phyloP scores from a whole-genome alignment of 495 filamentous ascomycete species.

The Apiosordaria backusii region DNA sequence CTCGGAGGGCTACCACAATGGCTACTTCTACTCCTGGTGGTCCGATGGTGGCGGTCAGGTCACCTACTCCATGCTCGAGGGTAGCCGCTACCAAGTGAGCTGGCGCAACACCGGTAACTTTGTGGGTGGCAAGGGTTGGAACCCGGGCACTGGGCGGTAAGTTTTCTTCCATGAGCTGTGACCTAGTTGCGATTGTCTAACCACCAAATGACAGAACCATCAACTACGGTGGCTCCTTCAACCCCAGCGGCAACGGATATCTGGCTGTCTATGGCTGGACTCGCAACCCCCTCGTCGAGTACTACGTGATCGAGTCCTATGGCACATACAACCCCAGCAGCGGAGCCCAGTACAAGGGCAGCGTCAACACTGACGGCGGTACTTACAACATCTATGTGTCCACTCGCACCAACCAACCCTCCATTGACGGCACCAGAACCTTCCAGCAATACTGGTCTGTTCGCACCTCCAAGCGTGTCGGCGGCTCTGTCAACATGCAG shows the following conservation, averaged over 20 bases:
- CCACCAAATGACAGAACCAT: conserved; percentile 11
- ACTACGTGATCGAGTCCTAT: conserved; percentile 56
- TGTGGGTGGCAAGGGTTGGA: conserved; percentile 60
- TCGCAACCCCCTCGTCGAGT: conserved; percentile 51
- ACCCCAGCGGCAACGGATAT: conserved; percentile 40
- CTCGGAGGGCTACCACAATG: conserved; percentile 45
- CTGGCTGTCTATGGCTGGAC: conserved; percentile 59
- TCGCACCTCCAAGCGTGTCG: conserved; percentile 44
- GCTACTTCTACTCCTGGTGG: conserved; percentile 61
- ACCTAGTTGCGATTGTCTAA: neutral
- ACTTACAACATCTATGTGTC: conserved; percentile 62
- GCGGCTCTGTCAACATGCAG: conserved; percentile 44
- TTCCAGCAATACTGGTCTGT: conserved; percentile 58
- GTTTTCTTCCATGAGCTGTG: neutral
- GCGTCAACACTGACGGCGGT: conserved; percentile 54
- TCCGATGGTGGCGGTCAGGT: conserved; percentile 52
- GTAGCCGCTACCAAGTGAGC: conserved; percentile 51
- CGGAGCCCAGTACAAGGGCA: conserved; percentile 48
- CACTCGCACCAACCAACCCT: conserved; percentile 55
- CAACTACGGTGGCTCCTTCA: conserved; percentile 34
- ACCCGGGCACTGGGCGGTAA: conserved; percentile 38
- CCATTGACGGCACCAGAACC: conserved; percentile 51
- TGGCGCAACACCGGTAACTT: conserved; percentile 55
- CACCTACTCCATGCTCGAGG: conserved; percentile 50
- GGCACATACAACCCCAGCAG: conserved; percentile 51